A percentile compares a stretch with the other conserved stretches of the same genome.
These are phyloP conservation scores for Bathelium albidoporum DNA, from an alignment of 495 filamentous ascomycete genomes.

Conservation along the genomic window DNA sequence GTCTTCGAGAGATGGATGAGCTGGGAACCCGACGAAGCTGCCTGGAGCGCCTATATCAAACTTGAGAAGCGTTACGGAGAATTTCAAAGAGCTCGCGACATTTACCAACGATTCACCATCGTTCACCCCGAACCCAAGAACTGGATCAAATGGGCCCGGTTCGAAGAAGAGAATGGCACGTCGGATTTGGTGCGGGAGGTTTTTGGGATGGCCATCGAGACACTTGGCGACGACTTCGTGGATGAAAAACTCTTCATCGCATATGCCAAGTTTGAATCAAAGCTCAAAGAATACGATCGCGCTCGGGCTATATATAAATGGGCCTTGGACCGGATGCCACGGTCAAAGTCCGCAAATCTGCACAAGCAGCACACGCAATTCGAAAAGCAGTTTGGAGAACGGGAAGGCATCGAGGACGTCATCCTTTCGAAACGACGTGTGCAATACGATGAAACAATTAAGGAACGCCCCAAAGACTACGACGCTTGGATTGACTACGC, in stretches of 20 bases:
- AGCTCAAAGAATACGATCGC: constrained; percentile 88
- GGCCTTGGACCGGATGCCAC: constrained; percentile 80
- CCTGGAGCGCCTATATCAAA: constrained; percentile 94
- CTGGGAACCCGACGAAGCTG: constrained; percentile 93
- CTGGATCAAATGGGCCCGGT: constrained; percentile 98
- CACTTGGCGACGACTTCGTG: constrained; percentile 89
- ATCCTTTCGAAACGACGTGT: constrained; percentile 86
- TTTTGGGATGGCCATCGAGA: constrained; percentile 79
- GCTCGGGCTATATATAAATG: constrained; percentile 96
- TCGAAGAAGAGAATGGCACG: constrained; percentile 90
- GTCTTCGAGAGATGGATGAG: constrained; percentile 98
- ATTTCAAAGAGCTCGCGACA: constrained; percentile 69
- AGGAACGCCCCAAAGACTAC: constrained; percentile 85
- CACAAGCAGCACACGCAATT: constrained; percentile 95
- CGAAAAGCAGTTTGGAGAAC: constrained; percentile 95
- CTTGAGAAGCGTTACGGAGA: constrained; percentile 91
- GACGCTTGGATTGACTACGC: constrained; percentile 96
- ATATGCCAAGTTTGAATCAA: constrained; percentile 86
- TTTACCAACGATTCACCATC: constrained; percentile 83
- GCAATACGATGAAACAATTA: constrained; percentile 88
- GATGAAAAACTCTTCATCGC: constrained; percentile 91
- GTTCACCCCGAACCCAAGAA: constrained; percentile 93
- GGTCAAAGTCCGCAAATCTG: constrained; percentile 71
- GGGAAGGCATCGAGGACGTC: constrained; percentile 89
- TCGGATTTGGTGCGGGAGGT: constrained; percentile 87